Base-by-base conservation (phyloP, 2,329 filamentous ascomycete genomes). In the Aspergillus intermedius region DNA sequence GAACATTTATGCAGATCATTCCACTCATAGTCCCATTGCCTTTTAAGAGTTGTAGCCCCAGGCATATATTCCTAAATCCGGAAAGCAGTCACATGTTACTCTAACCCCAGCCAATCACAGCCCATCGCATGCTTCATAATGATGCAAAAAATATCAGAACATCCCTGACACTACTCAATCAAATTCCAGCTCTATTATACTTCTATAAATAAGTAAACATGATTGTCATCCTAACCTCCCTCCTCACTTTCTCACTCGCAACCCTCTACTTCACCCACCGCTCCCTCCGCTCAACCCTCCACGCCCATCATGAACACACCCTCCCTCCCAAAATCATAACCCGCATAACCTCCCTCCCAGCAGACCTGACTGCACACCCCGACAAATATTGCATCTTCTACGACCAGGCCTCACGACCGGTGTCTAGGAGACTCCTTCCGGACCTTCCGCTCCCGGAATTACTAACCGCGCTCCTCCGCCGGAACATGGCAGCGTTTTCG, bases 401-500 rank as follows among this genome's bases (percentile, higher is more conserved):
- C 46, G 61, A 64, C 45, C 50, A 48, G 5, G 53, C 58, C 21
- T 59, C 55, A 1, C 54, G 56, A 13, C 50, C 58, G 2, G 49
- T 64, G 1, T 46, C 54, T 1, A 57, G 56, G n/a, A 45, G 42
- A 5, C 51, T 50, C 1, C 55, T 65, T 5, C 59, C 61, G 1
- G 22, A 45, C n/a, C 22, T 45, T 6, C 42, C 56, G 3, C 35
- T 53, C 1, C 35, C 51, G 0, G 54, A 60, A 1, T 50, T 67
- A 4, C 59, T 68, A 41, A 61, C 54, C 13, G 48, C 53, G 1
- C 59, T 68, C 6, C 46, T 67, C 10, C 63, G 65, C 4, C 62
- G 62, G 35, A 70, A 67, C 34, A 67, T 70, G 62, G 52, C 44
- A 3, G 52, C 50, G 1, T 69, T 70, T 37, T 49, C 62, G n/a